Evolutionary conservation across 2,329 filamentous ascomycete species (phyloP), one percentile per base, ranked within the genome.

Genomic region (Alternaria sp.): DNA sequence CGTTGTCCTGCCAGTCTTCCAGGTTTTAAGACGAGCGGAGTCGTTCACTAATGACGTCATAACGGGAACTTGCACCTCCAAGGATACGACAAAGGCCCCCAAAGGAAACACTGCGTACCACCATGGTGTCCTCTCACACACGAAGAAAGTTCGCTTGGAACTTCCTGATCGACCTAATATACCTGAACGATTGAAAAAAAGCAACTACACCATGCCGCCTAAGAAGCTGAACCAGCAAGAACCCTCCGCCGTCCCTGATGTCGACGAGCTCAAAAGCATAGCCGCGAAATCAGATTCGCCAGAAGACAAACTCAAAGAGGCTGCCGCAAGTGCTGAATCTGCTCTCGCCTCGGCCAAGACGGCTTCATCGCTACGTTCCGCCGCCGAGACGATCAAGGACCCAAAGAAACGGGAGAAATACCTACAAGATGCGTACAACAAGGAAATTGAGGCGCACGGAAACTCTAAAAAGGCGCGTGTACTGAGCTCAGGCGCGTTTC

Each of bases 401-500:
- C 74, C 75, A 0, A 67, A 68, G 47, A 77, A 76, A 56, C 74
- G 74, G 46, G 70, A 76, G 56, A 71, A 76, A 38, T 70, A 76
- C 62, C 72, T 78, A 1, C 66, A 60, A 44, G 75, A 78, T 52
- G 74, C 75, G 12, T 75, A 76, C 44, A 67, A 71, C 38, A 75
- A 76, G 53, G 74, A 78, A 22, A 55, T 72, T 9, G 70, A 77
- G 47, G 75, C 75, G 1, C 73, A 77, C 28, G 75, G 74, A 11
- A 72, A 71, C 53, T 69, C 66, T 57, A 78, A 75, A 51, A 78
- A 78, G 36, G 75, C 75, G 26, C 65, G 75, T 1, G 65, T 77
- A 53, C 67, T 78, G 34, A 68, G 68, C 41, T 73, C 68, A 1
- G 74, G 81, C 1, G 75, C 77, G 1, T 81, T 81, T 57, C 79